Evolutionary conservation across 257 asterid species (phyloP), one percentile per base, ranked within the genome.

Genomic region (Solanum virginianum): DNA sequence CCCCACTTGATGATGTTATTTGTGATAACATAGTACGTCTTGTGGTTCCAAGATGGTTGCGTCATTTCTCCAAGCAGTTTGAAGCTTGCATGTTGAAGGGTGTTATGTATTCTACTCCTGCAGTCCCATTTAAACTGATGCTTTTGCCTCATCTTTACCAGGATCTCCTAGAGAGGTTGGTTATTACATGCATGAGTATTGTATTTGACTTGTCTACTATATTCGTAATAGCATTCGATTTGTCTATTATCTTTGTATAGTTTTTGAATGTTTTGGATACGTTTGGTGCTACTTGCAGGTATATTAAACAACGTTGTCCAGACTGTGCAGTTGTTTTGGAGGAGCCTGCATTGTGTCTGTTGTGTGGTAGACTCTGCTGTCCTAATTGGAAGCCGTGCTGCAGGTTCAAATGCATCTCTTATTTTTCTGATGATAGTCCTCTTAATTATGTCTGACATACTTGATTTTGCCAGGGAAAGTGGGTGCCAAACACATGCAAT

Each of bases 321-420:
- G 94, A 92, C 75, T 97, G 99, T 56, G 97, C 96, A 82, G 83
- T 66, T 87, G 89, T 90, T 56, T 90, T 83, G 87, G 98, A 95
- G 26, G 99, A 97, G 85, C 97, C 98, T 88, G 98, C 94, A 45
- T 88, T 97, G 79, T 97, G 99, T 91, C 89, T 97, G 88, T 85
- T 97, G 62, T 97, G 99, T 82, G 98, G 99, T 84, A 93, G 91
- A 92, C 82, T 97, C 89, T 97, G 99, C 94, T 95, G 98, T 6
- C 98, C 97, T 7, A 91, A 75, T 89, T 94, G 98, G 99, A 95
- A 87, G 87, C 77, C 91, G 4, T 95, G 99, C 91, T 97, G 99
- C 99, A 94, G 99, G 99, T 96, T 72, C 41, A 29, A 14, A 49
- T 65, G 87, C 55, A 62, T 43, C 15, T 82, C 49, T 74, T 54